phyloP scores from a whole-genome alignment of 352 stramenopile species.

The Blastocystis sp. region DNA sequence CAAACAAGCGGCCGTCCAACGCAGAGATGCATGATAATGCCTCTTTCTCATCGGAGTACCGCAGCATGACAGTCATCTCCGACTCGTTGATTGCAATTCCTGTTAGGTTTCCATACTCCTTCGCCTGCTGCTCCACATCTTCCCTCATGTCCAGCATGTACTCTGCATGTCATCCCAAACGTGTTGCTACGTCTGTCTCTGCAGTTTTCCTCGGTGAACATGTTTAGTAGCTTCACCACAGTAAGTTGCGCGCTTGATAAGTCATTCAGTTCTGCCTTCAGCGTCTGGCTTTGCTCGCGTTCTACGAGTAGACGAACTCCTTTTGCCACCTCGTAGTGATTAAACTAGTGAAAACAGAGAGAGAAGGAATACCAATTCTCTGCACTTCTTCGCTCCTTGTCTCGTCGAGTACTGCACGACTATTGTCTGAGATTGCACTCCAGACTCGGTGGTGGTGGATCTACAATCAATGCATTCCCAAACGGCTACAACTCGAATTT shows the following conservation, averaged over 20 bases:
- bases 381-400: constrained; percentile 2
- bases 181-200: background rate
- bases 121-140: background rate
- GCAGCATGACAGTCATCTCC: background rate
- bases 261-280: background rate
- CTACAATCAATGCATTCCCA: background rate
- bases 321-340: background rate
- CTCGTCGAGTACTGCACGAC: constrained; percentile 2
- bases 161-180: background rate
- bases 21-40: background rate
- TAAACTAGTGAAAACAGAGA: background rate
- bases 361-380: background rate
- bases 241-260: background rate
- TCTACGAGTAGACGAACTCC: background rate
- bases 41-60: background rate
- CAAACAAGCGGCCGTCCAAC: background rate
- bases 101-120: constrained; percentile 32
- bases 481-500: background rate
- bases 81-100: constrained; percentile 3
- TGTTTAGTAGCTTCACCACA: background rate
- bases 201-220: constrained; percentile 13
- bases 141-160: constrained; percentile 20
- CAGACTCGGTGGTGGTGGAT: background rate
- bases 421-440: background rate
- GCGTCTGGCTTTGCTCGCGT: background rate